phyloP scores from a whole-genome alignment of 1,284 basidiomycete genomes.

The Ganoderma lucidum region DNA sequence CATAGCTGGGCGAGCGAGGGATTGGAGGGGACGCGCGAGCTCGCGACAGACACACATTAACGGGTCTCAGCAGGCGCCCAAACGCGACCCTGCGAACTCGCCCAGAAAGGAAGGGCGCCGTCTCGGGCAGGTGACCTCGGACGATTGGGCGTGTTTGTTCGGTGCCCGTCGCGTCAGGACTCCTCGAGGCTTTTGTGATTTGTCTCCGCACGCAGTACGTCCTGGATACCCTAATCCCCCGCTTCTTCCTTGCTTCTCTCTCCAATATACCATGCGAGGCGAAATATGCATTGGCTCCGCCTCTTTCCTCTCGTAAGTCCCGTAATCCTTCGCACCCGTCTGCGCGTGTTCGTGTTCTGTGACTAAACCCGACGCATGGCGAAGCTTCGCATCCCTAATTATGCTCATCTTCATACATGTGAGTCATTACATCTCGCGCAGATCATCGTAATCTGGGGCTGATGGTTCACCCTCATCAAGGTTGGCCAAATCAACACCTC shows the following conservation, averaged over 20 bases:
- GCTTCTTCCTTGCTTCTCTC: constrained; percentile 23
- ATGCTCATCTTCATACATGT: constrained; percentile 85
- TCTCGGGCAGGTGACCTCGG: constrained; percentile 27
- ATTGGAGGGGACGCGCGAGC: constrained; percentile 20
- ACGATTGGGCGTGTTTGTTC: constrained; percentile 22
- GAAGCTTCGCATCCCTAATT: constrained; percentile 68
- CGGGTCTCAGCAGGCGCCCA: constrained; percentile 19
- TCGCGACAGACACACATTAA: constrained; percentile 25
- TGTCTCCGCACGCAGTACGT: constrained; percentile 28
- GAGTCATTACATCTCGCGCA: constrained; percentile 39
- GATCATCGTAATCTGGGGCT: constrained; percentile 33
- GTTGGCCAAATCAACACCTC: constrained; percentile 84
- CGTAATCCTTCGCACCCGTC: constrained; percentile 48
- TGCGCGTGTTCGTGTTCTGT: constrained; percentile 18
- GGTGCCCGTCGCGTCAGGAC: constrained; percentile 31
- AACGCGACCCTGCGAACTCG: constrained; percentile 15
- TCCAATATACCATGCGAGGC: constrained; percentile 59
- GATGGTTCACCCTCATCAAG: constrained; percentile 47
- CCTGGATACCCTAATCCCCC: constrained; percentile 41
- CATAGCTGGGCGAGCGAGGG: constrained; percentile 17
- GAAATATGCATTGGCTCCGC: constrained; percentile 76
- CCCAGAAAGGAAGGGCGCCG: constrained; percentile 17
- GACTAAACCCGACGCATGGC: constrained; percentile 37
- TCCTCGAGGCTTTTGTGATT: constrained; percentile 32
- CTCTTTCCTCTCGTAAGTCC: constrained; percentile 70